Conservation (phyloP, 345 rosid genomes). For the Eucalyptus paniculata region DNA sequence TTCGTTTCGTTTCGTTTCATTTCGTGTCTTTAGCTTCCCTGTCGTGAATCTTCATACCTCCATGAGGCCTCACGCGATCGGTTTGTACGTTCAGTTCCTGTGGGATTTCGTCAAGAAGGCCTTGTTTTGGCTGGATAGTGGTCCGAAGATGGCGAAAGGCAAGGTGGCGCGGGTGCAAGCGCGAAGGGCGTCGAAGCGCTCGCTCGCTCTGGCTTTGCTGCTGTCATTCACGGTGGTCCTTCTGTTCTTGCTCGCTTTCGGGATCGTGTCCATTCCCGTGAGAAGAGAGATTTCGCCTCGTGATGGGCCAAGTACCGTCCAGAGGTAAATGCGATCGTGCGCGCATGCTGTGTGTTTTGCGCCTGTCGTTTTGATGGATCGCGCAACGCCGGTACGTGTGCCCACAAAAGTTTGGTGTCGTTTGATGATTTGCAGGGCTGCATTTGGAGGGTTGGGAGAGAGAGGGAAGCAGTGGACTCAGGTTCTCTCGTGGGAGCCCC, state of each 20-base stretch:
- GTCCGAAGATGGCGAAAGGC: conserved; percentile 1
- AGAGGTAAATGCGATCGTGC: not conserved
- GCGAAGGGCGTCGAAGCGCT: not conserved
- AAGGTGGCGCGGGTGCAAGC: not conserved
- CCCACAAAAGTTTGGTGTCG: not conserved
- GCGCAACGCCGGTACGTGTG: not conserved
- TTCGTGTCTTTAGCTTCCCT: not conserved
- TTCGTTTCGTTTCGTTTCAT: not conserved
- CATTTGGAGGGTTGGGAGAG: not conserved
- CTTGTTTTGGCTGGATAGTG: not conserved
- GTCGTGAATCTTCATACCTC: not conserved
- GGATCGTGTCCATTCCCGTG: not conserved
- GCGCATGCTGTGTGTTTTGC: not conserved
- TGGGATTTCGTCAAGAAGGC: not conserved
- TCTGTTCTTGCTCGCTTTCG: not conserved
- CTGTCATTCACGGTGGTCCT: not conserved
- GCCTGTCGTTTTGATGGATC: not conserved
- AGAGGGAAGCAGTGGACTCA: conserved; percentile 11
- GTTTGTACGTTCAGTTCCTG: not conserved
- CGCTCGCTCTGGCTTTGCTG: not conserved
- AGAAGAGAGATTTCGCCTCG: not conserved
- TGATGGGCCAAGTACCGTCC: not conserved
- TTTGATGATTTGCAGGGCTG: not conserved
- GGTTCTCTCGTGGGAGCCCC: conserved; percentile 12
- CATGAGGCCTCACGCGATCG: not conserved